Evolutionary conservation across 2,329 filamentous ascomycete genomes (phyloP).

Genomic region (Ophiostoma quercus): DNA sequence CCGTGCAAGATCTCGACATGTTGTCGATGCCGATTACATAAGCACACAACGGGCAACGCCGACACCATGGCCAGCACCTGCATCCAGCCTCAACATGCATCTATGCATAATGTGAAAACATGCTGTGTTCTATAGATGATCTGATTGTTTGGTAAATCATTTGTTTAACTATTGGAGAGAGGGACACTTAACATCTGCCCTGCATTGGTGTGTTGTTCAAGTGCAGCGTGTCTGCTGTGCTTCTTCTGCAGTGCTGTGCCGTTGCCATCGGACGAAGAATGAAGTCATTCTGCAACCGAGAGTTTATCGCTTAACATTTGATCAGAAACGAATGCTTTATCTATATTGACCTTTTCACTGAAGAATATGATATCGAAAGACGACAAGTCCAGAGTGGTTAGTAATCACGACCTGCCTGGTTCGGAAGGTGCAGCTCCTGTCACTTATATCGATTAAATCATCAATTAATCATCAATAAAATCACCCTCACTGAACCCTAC

Average conservation of each 20-base stretch:
- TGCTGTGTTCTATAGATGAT: neutral
- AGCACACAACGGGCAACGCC: neutral
- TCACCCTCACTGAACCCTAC: too few species aligned
- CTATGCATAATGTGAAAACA: neutral
- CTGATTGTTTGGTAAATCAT: neutral
- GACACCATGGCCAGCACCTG: neutral
- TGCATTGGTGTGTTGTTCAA: slow-evolving; percentile 7
- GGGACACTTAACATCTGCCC: neutral
- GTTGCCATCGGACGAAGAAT: neutral
- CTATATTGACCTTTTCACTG: too few species aligned
- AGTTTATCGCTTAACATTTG: too few species aligned
- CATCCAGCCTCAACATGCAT: neutral
- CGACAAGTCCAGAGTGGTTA: neutral
- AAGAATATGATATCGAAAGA: too few species aligned
- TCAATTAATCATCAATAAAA: too few species aligned
- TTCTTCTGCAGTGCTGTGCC: neutral
- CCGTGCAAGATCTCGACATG: neutral
- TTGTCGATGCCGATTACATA: neutral
- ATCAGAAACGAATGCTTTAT: too few species aligned
- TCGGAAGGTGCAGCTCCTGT: neutral
- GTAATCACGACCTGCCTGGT: neutral
- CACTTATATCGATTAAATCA: neutral
- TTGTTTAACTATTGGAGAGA: too few species aligned
- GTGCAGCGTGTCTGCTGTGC: neutral
- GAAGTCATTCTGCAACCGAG: neutral